phyloP scores from a whole-genome alignment of 73 alveolate genomes.

The Loxodes magnus region DNA sequence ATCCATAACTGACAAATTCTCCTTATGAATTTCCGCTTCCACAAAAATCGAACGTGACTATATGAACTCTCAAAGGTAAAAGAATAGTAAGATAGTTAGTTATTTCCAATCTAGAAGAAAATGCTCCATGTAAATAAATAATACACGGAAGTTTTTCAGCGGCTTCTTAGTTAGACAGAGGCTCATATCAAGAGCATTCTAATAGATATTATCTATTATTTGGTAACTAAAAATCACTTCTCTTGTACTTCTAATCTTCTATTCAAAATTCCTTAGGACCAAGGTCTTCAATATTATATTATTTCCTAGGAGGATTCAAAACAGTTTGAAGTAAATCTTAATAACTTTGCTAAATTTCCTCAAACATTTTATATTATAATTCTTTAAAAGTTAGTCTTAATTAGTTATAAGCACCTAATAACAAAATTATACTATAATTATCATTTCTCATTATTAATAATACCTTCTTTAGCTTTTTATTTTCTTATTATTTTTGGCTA shows the following conservation, averaged over 20 bases:
- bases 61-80: constrained; percentile 30
- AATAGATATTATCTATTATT: constrained; percentile 38
- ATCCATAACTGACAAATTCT: constrained; percentile 86
- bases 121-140: constrained; percentile 79
- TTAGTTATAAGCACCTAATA: too few species aligned
- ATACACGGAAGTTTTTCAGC: constrained; percentile 73
- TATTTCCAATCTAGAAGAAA: constrained; percentile 88
- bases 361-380: too few species aligned
- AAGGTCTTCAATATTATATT: constrained; percentile 54
- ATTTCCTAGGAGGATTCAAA: constrained; percentile 95
- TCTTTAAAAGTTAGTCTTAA: too few species aligned
- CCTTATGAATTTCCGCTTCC: constrained; percentile 63
- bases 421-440: too few species aligned
- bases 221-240: constrained; percentile 50
- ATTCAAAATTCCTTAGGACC: constrained; percentile 3
- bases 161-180: constrained; percentile 8
- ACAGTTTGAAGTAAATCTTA: constrained; percentile 91
- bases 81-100: constrained; percentile 21
- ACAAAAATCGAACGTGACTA: constrained; percentile 76
- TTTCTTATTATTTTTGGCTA: too few species aligned
- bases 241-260: constrained; percentile 1
- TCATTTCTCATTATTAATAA: too few species aligned
- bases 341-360: too few species aligned
- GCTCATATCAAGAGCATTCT: constrained; percentile 71
- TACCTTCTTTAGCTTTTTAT: too few species aligned